Evolutionary conservation across 2,329 filamentous ascomycete species (phyloP).

Genomic region (Dactylellina sp.): DNA sequence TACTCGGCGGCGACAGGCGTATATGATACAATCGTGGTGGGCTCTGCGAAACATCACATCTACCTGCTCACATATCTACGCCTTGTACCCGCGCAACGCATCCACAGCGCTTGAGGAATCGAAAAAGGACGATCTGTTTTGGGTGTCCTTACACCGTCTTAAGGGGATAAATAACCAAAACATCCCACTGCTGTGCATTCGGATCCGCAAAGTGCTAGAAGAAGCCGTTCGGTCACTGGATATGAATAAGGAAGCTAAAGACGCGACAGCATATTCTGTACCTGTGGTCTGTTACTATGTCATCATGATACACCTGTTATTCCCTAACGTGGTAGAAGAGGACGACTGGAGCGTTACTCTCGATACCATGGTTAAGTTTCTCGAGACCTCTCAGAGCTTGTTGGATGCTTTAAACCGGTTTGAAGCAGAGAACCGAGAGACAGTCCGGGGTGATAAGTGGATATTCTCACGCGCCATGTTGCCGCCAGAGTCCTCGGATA

Average conservation of each 20-base stretch:
- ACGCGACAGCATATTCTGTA: constrained; percentile 21
- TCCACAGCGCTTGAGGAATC: constrained; percentile 29
- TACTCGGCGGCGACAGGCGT: constrained; percentile 40
- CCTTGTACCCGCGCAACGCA: constrained; percentile 47
- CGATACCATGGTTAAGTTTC: constrained; percentile 53
- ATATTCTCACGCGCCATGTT: constrained; percentile 49
- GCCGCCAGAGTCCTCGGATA: constrained; percentile 43
- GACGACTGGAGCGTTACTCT: constrained; percentile 46
- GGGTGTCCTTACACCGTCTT: constrained; percentile 49
- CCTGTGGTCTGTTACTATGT: constrained; percentile 53
- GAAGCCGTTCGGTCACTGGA: constrained; percentile 50
- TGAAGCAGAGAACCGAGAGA: constrained; percentile 35
- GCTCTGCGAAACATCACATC: constrained; percentile 53
- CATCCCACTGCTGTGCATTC: constrained; percentile 49
- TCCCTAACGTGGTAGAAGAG: constrained; percentile 49
- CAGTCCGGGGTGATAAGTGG: constrained; percentile 36
- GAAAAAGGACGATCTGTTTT: constrained; percentile 49
- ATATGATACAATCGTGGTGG: constrained; percentile 56
- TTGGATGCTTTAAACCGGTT: constrained; percentile 32
- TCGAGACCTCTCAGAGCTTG: constrained; percentile 35
- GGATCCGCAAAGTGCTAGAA: constrained; percentile 50
- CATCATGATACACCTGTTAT: constrained; percentile 56
- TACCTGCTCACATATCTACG: constrained; percentile 56
- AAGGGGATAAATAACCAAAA: constrained; percentile 54
- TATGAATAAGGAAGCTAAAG: constrained; percentile 18